Base-by-base conservation (phyloP, 768 basidiomycete genomes). In the Auriscalpium orientale region DNA sequence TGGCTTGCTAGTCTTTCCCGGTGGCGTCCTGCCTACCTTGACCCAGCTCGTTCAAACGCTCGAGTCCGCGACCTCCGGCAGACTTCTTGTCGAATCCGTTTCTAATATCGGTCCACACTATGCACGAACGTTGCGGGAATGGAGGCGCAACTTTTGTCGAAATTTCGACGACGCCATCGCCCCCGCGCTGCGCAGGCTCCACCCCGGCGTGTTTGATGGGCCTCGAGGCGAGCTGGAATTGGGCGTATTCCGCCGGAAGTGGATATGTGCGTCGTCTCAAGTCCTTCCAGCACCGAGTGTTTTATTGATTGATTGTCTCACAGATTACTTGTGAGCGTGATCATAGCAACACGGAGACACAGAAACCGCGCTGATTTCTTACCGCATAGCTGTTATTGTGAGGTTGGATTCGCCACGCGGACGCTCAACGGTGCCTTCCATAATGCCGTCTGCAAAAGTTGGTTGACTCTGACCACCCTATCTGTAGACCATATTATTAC, bases 111-210 rank as follows among this genome's bases (percentile, higher is more conserved):
- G 55, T 1, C 82, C 83, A 28, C 83, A 89, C 65, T 90, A 89
- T 66, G 82, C 87, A 10, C 82, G 87, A n/a, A 89, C 89, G 13
- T 74, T 91, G 8, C 78, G 88, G 18, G 87, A 89, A 71, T 91
- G 89, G 89, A 72, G 82, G 12, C 66, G 70, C 22, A 74, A 83
- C 8, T 90, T 90, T 70, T 64, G 80, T 49, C 69, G 71, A 20
- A 70, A 72, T 21, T 91, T 87, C 63, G 80, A 83, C 35, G 68
- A 66, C 11, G 28, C 28, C 28, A 73, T 78, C 34, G 54, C 51
- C 13, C n/a, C 36, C 61, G 68, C 84, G 0, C 69, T 90, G 53
- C 72, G 74, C 62, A 69, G 71, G 15, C 83, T 88, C 62, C 81
- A 87, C 61, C 82, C 81, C 0, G 76, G 76, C 18, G 74, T 82